Conservation (phyloP, 306 rosid species). For the Lagenaria siceraria region DNA sequence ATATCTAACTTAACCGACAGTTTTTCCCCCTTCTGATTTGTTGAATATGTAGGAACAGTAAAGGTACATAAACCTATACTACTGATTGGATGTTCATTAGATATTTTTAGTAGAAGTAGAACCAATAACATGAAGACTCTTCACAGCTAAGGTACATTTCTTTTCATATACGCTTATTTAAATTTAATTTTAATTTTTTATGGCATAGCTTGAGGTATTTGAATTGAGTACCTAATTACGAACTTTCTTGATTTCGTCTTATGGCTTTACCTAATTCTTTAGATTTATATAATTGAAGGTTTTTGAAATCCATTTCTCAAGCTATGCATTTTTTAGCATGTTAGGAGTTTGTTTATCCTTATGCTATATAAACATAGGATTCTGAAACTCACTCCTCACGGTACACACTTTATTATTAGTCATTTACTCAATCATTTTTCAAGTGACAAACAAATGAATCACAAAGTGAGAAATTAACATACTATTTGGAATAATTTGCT, state of each 20-base stretch:
- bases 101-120: background rate
- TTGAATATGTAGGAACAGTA: background rate
- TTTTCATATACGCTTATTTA: background rate
- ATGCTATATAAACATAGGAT: background rate
- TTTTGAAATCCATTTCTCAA: background rate
- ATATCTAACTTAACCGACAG: background rate
- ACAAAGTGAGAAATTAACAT: no score
- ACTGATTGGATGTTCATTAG: background rate
- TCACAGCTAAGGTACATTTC: background rate
- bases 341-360: background rate
- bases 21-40: background rate
- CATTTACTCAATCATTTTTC: background rate
- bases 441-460: background rate
- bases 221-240: background rate
- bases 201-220: background rate
- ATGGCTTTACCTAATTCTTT: background rate
- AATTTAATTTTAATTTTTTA: background rate
- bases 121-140: background rate
- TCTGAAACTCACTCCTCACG: background rate
- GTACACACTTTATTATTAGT: background rate
- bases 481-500: no score
- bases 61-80: background rate
- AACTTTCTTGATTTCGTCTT: background rate
- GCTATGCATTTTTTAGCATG: background rate
- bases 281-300: background rate